A percentile compares a stretch with the other conserved stretches of the same genome.
These are phyloP conservation scores for Colletotrichum tropicale DNA, from an alignment of 2,329 filamentous ascomycete species.

Conservation along the genomic window DNA sequence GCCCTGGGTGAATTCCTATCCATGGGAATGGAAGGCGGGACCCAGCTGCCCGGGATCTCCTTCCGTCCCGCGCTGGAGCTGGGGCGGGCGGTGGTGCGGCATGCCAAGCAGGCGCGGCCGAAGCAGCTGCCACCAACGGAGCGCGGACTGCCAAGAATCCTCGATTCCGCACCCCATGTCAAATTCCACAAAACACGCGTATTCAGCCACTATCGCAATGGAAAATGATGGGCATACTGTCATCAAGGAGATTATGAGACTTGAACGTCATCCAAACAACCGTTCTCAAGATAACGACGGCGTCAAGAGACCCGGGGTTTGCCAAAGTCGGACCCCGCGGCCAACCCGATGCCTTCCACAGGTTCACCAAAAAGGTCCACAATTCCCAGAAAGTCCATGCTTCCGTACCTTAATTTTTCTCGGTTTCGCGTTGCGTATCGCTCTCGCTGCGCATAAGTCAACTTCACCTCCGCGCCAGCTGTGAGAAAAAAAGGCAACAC, in stretches of 20 bases:
- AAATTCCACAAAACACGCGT: not conserved
- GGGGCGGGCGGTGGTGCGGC: not conserved
- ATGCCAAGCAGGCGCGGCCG: not conserved
- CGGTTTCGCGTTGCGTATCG: not conserved
- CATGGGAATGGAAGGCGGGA: not conserved
- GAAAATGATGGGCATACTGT: not conserved
- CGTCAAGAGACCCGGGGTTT: not conserved
- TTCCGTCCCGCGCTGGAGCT: not conserved
- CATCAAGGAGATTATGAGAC: not conserved
- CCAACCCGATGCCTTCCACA: not conserved
- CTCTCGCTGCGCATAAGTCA: not conserved
- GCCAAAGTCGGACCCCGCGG: not conserved
- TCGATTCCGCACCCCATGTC: not conserved
- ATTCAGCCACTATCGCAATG: not conserved
- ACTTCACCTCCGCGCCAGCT: not conserved
- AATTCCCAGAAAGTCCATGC: not conserved
- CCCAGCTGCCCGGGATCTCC: not conserved
- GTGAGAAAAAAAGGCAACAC: not conserved
- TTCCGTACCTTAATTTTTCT: not conserved
- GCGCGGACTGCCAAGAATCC: constrained; percentile 3
- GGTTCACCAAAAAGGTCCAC: not conserved
- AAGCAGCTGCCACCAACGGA: not conserved
- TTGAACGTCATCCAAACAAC: not conserved
- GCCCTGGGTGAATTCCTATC: not conserved
- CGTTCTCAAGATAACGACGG: not conserved